These are phyloP conservation scores for Aspergillus cavernicola DNA, from an alignment of 495 filamentous ascomycete species.

Conservation along the genomic window DNA sequence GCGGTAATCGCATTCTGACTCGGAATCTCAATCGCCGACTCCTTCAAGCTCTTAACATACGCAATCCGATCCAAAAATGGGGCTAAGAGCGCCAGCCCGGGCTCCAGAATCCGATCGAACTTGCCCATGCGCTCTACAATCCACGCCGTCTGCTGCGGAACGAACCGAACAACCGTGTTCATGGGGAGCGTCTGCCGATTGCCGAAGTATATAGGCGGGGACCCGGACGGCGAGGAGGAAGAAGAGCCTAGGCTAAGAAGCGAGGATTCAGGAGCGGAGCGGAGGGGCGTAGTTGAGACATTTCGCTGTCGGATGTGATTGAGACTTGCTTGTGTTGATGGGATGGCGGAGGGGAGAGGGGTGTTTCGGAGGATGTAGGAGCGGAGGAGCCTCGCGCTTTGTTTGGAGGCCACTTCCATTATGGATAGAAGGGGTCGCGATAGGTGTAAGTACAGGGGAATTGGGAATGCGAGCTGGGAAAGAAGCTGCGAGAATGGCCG, in stretches of 20 bases:
- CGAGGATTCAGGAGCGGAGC: conserved; percentile 35
- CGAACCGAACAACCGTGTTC: conserved; percentile 94
- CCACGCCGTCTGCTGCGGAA: conserved; percentile 98
- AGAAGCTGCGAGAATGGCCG: conserved; percentile 15
- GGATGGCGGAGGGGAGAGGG: conserved; percentile 10
- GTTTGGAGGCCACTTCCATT: conserved; percentile 43
- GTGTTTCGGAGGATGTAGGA: conserved; percentile 16
- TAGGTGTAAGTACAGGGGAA: background rate
- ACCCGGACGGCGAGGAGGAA: conserved; percentile 17
- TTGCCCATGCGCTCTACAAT: conserved; percentile 99
- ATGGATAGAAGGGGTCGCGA: conserved; percentile 7
- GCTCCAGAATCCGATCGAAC: conserved; percentile 86
- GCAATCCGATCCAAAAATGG: conserved; percentile 94
- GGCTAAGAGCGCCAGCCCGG: conserved; percentile 82
- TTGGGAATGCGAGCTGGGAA: conserved; percentile 5
- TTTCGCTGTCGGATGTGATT: conserved; percentile 30
- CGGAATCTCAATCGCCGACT: conserved; percentile 92
- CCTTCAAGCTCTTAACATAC: conserved; percentile 96
- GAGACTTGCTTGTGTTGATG: conserved; percentile 20
- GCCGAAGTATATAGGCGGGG: conserved; percentile 52
- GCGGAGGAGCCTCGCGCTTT: conserved; percentile 35
- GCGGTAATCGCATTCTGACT: conserved; percentile 96
- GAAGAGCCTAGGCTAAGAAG: conserved; percentile 18
- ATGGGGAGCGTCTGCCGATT: conserved; percentile 67
- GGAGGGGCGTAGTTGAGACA: conserved; percentile 31